These are phyloP conservation scores for Xylaria bambusicola DNA, from an alignment of 495 filamentous ascomycete genomes.

Conservation along the genomic window DNA sequence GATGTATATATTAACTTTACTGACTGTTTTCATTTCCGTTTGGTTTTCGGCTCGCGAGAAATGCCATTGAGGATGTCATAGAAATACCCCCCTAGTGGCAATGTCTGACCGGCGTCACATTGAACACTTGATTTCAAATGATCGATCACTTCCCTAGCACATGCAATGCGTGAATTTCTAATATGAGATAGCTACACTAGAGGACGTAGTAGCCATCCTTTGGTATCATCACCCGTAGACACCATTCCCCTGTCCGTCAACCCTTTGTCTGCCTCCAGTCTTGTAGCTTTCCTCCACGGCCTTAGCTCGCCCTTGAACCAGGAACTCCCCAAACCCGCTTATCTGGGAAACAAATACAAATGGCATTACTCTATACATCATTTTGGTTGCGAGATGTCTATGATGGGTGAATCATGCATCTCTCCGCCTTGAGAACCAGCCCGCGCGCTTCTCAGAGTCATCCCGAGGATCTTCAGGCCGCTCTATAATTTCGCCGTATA, in stretches of 20 bases:
- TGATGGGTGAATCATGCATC: background rate
- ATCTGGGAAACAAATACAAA: too few relatives aligned
- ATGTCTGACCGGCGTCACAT: background rate
- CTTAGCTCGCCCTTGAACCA: background rate
- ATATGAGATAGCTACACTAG: constrained; percentile 16
- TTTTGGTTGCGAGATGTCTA: background rate
- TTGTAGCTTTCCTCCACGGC: background rate
- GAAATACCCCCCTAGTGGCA: background rate
- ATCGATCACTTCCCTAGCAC: too few relatives aligned
- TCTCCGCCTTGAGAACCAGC: too few relatives aligned
- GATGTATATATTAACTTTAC: constrained; percentile 10
- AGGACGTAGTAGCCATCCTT: too few relatives aligned
- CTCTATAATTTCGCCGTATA: constrained; percentile 51
- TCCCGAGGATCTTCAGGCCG: constrained; percentile 10
- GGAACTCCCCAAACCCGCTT: background rate
- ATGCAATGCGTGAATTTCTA: too few relatives aligned
- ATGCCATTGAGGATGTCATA: background rate
- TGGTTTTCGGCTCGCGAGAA: background rate
- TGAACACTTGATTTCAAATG: too few relatives aligned
- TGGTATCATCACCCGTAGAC: constrained; percentile 19
- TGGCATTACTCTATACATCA: background rate
- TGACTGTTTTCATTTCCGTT: background rate
- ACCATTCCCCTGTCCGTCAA: constrained; percentile 8
- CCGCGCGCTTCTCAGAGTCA: background rate
- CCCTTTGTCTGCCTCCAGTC: background rate